phyloP scores from a whole-genome alignment of 2,329 filamentous ascomycete species.

The Neocatenulostroma microsporum region DNA sequence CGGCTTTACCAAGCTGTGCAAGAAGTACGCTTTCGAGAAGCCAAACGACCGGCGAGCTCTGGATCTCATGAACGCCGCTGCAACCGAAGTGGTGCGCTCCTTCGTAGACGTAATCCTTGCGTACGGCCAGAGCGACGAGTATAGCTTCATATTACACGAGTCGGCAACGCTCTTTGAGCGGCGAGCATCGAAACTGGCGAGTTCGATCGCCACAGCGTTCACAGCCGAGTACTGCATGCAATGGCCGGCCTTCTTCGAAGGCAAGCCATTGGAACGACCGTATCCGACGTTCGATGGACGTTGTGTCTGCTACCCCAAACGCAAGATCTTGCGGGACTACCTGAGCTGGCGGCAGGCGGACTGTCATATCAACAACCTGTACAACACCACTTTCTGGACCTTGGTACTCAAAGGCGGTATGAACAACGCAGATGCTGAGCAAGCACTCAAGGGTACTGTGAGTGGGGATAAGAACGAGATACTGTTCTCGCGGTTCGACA shows the following conservation, averaged over 20 bases:
- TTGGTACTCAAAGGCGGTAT: constrained; percentile 72
- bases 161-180: constrained; percentile 76
- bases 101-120: constrained; percentile 78
- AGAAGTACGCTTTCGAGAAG: constrained; percentile 70
- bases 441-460: constrained; percentile 70
- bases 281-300: constrained; percentile 88
- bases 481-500: constrained; percentile 74
- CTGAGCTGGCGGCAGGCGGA: constrained; percentile 96
- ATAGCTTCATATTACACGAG: constrained; percentile 56
- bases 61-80: constrained; percentile 89
- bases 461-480: constrained; percentile 94
- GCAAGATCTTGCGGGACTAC: constrained; percentile 81
- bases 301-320: constrained; percentile 79
- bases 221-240: constrained; percentile 80
- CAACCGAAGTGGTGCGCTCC: constrained; percentile 73
- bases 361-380: constrained; percentile 97
- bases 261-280: constrained; percentile 60
- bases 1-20: constrained; percentile 69
- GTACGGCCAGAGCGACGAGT: constrained; percentile 94
- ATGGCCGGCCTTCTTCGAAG: constrained; percentile 69
- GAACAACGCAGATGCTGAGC: constrained; percentile 70
- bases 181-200: constrained; percentile 79
- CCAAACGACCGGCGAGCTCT: constrained; percentile 84
- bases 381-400: constrained; percentile 95
- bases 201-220: constrained; percentile 86